These are phyloP conservation scores for Paecilomyces fulvus DNA, from an alignment of 2,329 filamentous ascomycete species.

Conservation along the genomic window DNA sequence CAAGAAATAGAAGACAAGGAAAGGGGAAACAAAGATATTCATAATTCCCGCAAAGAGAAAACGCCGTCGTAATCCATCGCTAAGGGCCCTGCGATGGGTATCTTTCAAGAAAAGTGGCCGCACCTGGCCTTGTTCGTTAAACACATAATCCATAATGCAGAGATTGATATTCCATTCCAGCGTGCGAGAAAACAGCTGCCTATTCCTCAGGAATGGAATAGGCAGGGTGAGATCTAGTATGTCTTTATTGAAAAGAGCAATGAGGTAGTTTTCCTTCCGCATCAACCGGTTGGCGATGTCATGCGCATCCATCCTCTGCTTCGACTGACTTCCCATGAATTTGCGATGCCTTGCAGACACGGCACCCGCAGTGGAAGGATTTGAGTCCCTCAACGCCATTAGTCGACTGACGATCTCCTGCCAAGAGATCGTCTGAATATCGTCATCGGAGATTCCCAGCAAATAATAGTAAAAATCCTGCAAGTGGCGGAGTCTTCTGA, in stretches of 20 bases:
- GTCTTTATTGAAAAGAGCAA: slow-evolving; percentile 96
- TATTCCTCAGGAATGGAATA: slow-evolving; percentile 69
- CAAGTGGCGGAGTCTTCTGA: slow-evolving; percentile 65
- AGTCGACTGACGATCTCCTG: slow-evolving; percentile 79
- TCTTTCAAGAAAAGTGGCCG: slow-evolving; percentile 78
- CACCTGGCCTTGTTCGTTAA: slow-evolving; percentile 81
- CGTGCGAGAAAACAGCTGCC: slow-evolving; percentile 79
- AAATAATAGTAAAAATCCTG: slow-evolving; percentile 80
- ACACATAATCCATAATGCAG: slow-evolving; percentile 87
- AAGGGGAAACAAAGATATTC: slow-evolving; percentile 78
- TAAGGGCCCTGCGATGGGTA: slow-evolving; percentile 68
- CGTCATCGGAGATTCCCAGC: slow-evolving; percentile 71
- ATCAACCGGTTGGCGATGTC: slow-evolving; percentile 96
- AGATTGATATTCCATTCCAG: slow-evolving; percentile 88
- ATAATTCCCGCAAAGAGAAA: slow-evolving; percentile 78
- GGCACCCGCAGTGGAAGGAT: slow-evolving; percentile 68
- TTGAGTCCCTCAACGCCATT: slow-evolving; percentile 75
- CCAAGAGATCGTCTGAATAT: slow-evolving; percentile 94
- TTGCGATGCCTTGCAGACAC: slow-evolving; percentile 51
- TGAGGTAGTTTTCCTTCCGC: slow-evolving; percentile 94
- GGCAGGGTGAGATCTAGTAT: slow-evolving; percentile 79
- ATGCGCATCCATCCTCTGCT: slow-evolving; percentile 89
- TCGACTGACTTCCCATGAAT: slow-evolving; percentile 72
- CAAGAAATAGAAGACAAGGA: slow-evolving; percentile 77
- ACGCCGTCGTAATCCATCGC: slow-evolving; percentile 65